Percentiles rank a stretch among this genome's conserved stretches.
phyloP scores from a whole-genome alignment of 805 yeast species.

The Kazachstania africana region DNA sequence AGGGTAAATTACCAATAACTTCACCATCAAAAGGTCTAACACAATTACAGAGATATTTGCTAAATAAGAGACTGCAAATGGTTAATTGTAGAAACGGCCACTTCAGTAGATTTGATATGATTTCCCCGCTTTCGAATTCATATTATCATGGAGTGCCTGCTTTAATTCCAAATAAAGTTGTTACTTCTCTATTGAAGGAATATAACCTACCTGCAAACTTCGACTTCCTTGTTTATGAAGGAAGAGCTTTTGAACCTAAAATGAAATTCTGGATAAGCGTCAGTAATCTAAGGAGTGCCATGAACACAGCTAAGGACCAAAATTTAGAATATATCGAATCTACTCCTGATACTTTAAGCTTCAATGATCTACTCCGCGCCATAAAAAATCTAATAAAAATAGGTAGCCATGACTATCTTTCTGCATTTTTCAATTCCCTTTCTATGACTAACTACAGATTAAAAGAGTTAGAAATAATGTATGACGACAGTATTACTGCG shows the following conservation, averaged over 20 bases:
- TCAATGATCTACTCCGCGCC: conserved; percentile 11
- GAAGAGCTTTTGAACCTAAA: conserved; percentile 38
- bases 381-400: conserved; percentile 12
- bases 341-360: conserved; percentile 6
- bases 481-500: conserved; percentile 6
- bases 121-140: conserved; percentile 41
- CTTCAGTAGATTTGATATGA: conserved; percentile 35
- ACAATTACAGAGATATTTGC: conserved; percentile 25
- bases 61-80: conserved; percentile 24
- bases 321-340: conserved; percentile 6
- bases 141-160: conserved; percentile 50
- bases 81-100: conserved; percentile 55
- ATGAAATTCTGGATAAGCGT: conserved; percentile 42
- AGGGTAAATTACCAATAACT: conserved; percentile 5
- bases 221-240: conserved; percentile 26
- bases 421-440: conserved; percentile 11
- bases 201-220: conserved; percentile 32
- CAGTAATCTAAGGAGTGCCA: conserved; percentile 10
- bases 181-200: conserved; percentile 36
- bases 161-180: conserved; percentile 39
- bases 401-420: conserved; percentile 8
- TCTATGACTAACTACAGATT: conserved; percentile 15
- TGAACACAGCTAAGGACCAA: conserved; percentile 8
- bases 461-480: conserved; percentile 20
- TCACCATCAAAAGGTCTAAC: conserved; percentile 13